These are phyloP conservation scores for Colletotrichum sidae DNA, from an alignment of 2,329 filamentous ascomycete species.

Conservation along the genomic window DNA sequence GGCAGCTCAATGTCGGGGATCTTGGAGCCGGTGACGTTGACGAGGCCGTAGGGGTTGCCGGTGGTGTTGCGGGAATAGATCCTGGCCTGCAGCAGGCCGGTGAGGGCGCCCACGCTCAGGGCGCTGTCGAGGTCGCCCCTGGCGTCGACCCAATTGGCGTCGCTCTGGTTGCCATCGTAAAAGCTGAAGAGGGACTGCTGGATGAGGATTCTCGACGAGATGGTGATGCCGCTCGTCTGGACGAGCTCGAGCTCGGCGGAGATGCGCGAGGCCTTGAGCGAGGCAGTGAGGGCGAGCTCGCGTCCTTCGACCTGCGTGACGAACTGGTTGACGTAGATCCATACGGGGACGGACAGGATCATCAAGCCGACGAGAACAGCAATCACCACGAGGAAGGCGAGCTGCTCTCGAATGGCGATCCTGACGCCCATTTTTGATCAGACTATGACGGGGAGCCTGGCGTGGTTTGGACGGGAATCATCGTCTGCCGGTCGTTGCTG, in stretches of 20 bases:
- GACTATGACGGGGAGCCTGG: slow-evolving; percentile 35
- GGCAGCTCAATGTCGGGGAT: slow-evolving; percentile 70
- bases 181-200: slow-evolving; percentile 65
- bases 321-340: slow-evolving; percentile 68
- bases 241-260: slow-evolving; percentile 83
- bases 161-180: slow-evolving; percentile 66
- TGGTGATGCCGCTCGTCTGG: slow-evolving; percentile 78
- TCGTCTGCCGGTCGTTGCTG: slow-evolving; percentile 29
- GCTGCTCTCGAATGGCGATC: slow-evolving; percentile 88
- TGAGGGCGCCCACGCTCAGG: slow-evolving; percentile 69
- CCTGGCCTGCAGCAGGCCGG: slow-evolving; percentile 75
- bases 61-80: slow-evolving; percentile 78
- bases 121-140: slow-evolving; percentile 77
- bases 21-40: slow-evolving; percentile 71
- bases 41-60: slow-evolving; percentile 64
- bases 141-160: slow-evolving; percentile 71
- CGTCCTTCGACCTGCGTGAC: slow-evolving; percentile 65
- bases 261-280: slow-evolving; percentile 86
- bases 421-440: slow-evolving; percentile 67
- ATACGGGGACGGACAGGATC: slow-evolving; percentile 83
- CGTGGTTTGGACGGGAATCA: slow-evolving; percentile 31
- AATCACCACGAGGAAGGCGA: slow-evolving; percentile 82
- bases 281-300: slow-evolving; percentile 81
- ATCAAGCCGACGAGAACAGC: slow-evolving; percentile 80
- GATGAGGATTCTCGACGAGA: slow-evolving; percentile 74